Evolutionary conservation across 164 flowering plant species (phyloP).

Genomic region (Annona squamosa): DNA sequence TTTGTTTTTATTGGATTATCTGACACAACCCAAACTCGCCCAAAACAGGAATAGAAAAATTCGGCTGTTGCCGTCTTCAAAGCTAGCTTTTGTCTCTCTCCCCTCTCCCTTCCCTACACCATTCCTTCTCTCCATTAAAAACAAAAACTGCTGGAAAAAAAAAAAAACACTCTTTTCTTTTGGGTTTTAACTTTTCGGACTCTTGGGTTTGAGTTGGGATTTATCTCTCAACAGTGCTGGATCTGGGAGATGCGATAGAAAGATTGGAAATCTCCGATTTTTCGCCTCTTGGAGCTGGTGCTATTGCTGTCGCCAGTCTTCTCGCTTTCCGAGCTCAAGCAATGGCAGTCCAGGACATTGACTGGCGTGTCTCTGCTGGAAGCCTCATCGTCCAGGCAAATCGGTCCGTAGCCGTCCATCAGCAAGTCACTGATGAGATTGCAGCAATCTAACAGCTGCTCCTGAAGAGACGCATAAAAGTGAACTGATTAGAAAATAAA

Average conservation of each 20-base stretch:
- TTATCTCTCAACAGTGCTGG: conserved; percentile 21
- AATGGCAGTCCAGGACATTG: conserved; percentile 45
- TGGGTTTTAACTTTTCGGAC: neutral
- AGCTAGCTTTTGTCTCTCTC: conserved; percentile 7
- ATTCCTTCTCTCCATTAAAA: no score
- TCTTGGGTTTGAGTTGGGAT: neutral
- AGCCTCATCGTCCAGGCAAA: conserved; percentile 7
- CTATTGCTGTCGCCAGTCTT: conserved; percentile 3
- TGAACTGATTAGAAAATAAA: neutral
- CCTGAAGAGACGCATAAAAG: conserved; percentile 21
- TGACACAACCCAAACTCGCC: conserved; percentile 3
- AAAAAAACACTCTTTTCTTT: neutral
- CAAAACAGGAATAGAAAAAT: conserved; percentile 5
- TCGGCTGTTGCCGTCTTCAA: conserved; percentile 1
- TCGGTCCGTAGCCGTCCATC: conserved; percentile 29
- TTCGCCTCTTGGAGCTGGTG: conserved; percentile 24
- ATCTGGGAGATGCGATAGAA: conserved; percentile 32
- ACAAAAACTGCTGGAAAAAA: neutral
- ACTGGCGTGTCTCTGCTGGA: conserved; percentile 40
- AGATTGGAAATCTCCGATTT: conserved; percentile 18
- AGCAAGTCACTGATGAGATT: conserved; percentile 28
- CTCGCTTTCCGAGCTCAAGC: conserved; percentile 37
- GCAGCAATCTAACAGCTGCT: conserved; percentile 33
- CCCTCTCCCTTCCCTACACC: neutral
- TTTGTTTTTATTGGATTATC: neutral